Conservation (phyloP, 2,329 filamentous ascomycete species). For the Drechslerella coelobrocha region DNA sequence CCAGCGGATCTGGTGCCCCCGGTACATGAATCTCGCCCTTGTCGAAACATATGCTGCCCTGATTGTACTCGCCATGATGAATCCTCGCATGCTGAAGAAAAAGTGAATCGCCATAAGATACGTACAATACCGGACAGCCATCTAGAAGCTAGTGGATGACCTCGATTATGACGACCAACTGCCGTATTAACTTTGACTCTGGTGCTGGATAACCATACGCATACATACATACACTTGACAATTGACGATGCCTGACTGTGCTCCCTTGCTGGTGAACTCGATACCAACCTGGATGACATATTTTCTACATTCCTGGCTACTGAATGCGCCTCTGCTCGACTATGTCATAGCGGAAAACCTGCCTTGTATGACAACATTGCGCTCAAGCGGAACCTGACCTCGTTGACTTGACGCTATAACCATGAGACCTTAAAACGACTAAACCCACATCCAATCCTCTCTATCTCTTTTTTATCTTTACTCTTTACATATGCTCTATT, state of each 20-base stretch:
- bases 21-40: constrained; percentile 40
- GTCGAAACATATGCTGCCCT: constrained; percentile 36
- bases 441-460: constrained; percentile 1
- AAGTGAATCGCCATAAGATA: constrained; percentile 45
- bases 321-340: constrained; percentile 24
- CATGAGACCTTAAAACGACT: constrained; percentile 11
- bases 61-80: constrained; percentile 49
- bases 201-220: constrained; percentile 48
- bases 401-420: constrained; percentile 11
- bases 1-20: constrained; percentile 33
- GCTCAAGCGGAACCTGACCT: constrained; percentile 6
- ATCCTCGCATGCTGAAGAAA: constrained; percentile 40
- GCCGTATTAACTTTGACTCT: constrained; percentile 27
- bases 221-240: constrained; percentile 18
- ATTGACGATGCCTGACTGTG: constrained; percentile 43
- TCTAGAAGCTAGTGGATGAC: constrained; percentile 28
- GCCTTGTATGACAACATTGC: constrained; percentile 13
- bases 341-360: constrained; percentile 10
- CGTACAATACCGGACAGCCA: constrained; percentile 16
- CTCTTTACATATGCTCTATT: constrained; percentile 13
- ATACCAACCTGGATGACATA: constrained; percentile 15
- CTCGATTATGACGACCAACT: constrained; percentile 35
- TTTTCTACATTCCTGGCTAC: constrained; percentile 15
- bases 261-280: constrained; percentile 42
- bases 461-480: constrained; percentile 9